A percentile compares a stretch with the other conserved stretches of the same genome.
Evolutionary conservation across 768 basidiomycete species (phyloP).

Genomic region (Amanita inopinata): DNA sequence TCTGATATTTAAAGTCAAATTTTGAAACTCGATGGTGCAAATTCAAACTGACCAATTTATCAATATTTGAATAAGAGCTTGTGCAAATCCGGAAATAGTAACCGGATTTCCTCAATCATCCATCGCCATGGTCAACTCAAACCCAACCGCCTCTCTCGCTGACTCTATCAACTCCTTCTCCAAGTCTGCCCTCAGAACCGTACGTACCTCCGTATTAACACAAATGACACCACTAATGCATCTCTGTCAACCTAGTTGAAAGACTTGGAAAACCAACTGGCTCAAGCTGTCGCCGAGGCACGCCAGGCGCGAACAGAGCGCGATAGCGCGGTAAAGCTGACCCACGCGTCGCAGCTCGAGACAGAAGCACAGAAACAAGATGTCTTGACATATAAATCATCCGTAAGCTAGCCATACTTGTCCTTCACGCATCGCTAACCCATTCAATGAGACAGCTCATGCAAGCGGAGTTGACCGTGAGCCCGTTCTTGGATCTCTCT

Average conservation of each 20-base stretch:
- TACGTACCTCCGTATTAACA: conserved; percentile 12
- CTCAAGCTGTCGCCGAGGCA: conserved; percentile 34
- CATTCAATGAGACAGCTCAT: conserved; percentile 26
- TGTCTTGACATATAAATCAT: conserved; percentile 26
- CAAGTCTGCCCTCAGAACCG: conserved; percentile 20
- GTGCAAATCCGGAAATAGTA: neutral
- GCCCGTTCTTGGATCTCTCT: conserved; percentile 12
- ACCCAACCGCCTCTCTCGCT: conserved; percentile 19
- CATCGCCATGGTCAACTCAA: conserved; percentile 13
- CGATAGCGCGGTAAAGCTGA: conserved; percentile 32
- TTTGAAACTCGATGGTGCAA: no score
- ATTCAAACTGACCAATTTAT: neutral
- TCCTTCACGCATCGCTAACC: conserved; percentile 2
- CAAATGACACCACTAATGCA: neutral
- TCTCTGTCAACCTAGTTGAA: conserved; percentile 36
- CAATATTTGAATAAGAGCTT: no score
- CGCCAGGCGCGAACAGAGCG: conserved; percentile 41
- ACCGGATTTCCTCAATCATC: neutral
- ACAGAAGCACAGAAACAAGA: conserved; percentile 40
- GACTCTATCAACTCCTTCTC: conserved; percentile 22
- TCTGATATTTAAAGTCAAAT: no score
- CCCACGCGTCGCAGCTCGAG: conserved; percentile 36
- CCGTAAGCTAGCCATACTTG: conserved; percentile 24
- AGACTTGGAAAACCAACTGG: conserved; percentile 45
- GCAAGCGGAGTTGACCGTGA: conserved; percentile 48